phyloP scores from a whole-genome alignment of 2,329 filamentous ascomycete genomes.

The Xylariaceae sp. region DNA sequence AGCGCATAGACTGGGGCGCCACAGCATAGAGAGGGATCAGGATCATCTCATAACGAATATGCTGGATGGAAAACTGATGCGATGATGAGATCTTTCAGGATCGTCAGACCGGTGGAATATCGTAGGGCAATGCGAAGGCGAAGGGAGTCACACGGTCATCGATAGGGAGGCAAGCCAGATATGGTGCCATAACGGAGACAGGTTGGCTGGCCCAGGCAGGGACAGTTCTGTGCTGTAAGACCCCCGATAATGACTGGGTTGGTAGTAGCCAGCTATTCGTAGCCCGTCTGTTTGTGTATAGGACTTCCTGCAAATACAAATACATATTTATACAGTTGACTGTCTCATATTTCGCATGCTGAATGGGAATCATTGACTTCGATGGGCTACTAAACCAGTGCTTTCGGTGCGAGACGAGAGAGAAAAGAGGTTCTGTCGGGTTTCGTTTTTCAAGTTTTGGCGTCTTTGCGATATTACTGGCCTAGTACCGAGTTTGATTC shows the following conservation, averaged over 20 bases:
- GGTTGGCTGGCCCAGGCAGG: background rate
- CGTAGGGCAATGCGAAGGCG: background rate
- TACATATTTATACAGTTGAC: too few relatives aligned
- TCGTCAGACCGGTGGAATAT: background rate
- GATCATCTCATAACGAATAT: background rate
- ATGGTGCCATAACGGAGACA: constrained; percentile 6
- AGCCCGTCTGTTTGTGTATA: constrained; percentile 9
- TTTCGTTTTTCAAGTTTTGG: too few relatives aligned
- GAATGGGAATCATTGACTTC: too few relatives aligned
- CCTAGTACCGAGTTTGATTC: too few relatives aligned
- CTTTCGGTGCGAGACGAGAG: too few relatives aligned
- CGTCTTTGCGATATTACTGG: too few relatives aligned
- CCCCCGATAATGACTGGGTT: background rate
- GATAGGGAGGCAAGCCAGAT: background rate
- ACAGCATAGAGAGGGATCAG: background rate
- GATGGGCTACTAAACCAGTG: too few relatives aligned
- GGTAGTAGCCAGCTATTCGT: background rate
- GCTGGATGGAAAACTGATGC: background rate
- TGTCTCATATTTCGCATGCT: too few relatives aligned
- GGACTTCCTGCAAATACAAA: background rate
- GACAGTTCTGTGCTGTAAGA: constrained; percentile 1
- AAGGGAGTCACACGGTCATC: background rate
- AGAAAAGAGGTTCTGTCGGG: too few relatives aligned
- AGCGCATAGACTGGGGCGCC: too few relatives aligned
- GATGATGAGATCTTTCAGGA: background rate